These are phyloP conservation scores for Kazachstania africana DNA, from an alignment of 805 yeast genomes.

Conservation along the genomic window DNA sequence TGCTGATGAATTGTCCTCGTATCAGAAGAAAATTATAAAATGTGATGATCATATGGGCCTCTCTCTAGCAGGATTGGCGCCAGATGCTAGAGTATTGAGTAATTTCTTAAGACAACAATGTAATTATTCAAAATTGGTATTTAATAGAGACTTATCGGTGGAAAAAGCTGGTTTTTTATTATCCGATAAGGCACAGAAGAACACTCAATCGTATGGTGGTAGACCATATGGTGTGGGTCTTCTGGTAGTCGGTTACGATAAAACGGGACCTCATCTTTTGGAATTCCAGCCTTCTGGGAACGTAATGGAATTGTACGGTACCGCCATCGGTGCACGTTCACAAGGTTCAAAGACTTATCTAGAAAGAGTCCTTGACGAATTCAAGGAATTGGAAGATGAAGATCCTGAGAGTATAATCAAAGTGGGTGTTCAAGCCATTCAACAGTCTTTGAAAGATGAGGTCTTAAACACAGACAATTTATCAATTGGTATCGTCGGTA, in stretches of 20 bases:
- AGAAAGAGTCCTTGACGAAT: constrained; percentile 71
- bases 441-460: constrained; percentile 93
- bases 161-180: constrained; percentile 73
- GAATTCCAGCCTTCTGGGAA: constrained; percentile 97
- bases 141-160: constrained; percentile 73
- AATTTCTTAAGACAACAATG: constrained; percentile 87
- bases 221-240: constrained; percentile 98
- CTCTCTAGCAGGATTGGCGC: constrained; percentile 94
- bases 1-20: constrained; percentile 94
- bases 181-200: constrained; percentile 94
- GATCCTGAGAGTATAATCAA: constrained; percentile 61
- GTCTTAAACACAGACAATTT: constrained; percentile 78
- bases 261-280: constrained; percentile 83
- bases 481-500: constrained; percentile 86
- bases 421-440: constrained; percentile 79
- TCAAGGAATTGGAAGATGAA: constrained; percentile 43
- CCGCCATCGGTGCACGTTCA: constrained; percentile 97
- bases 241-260: constrained; percentile 81
- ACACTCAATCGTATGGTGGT: constrained; percentile 91
- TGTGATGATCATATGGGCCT: constrained; percentile 91
- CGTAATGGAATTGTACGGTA: constrained; percentile 79
- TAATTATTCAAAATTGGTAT: constrained; percentile 74
- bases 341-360: constrained; percentile 96
- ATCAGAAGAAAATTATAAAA: constrained; percentile 85
- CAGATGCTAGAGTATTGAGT: constrained; percentile 91